A percentile compares a stretch with the other conserved stretches of the same genome.
phyloP scores from a whole-genome alignment of 257 asterid species.

The Solanum etuberosum region DNA sequence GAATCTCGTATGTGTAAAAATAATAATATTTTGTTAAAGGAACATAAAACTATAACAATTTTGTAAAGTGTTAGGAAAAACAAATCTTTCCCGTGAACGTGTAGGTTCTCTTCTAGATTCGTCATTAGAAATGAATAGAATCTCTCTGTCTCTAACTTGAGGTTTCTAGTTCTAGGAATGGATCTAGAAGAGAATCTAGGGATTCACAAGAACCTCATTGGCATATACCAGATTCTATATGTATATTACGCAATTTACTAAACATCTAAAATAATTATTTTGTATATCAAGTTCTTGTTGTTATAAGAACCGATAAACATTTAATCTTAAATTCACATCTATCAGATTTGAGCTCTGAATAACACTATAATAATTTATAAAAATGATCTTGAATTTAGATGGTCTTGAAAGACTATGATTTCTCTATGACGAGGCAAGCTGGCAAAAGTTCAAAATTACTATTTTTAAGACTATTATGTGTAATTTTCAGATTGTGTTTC shows the following conservation, averaged over 20 bases:
- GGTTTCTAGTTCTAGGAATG: neutral
- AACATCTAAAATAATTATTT: neutral
- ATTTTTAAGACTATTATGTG: neutral
- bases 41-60: neutral
- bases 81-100: accelerated
- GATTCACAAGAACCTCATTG: neutral
- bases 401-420: neutral
- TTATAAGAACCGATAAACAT: neutral
- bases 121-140: neutral
- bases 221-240: neutral
- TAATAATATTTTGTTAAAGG: neutral
- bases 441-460: neutral
- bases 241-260: neutral
- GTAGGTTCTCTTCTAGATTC: neutral
- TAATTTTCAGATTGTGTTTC: accelerated
- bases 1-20: neutral
- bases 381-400: neutral
- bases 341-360: neutral
- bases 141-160: neutral
- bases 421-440: too few species aligned
- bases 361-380: neutral
- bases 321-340: neutral
- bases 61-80: neutral
- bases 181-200: neutral
- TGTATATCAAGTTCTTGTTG: neutral